Base-by-base conservation (phyloP, 2,329 filamentous ascomycete genomes). In the Hypoxylon sp. region DNA sequence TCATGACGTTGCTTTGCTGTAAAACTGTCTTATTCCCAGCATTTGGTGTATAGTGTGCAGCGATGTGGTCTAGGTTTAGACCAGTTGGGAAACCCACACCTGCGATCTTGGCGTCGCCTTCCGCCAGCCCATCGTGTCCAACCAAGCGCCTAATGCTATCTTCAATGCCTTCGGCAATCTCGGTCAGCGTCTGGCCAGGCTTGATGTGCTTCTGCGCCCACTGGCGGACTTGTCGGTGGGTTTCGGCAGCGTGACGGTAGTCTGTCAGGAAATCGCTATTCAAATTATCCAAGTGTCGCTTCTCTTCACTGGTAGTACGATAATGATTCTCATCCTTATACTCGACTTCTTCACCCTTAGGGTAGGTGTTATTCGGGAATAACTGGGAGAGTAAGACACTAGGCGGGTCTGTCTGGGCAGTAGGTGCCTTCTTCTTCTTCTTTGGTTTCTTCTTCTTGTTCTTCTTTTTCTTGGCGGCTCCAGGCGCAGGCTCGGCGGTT, bases 71-170 rank as follows among this genome's bases (percentile, higher is more conserved):
- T 73, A 96, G 85, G 78, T 91, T 94, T 60, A 97, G 83, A 57
- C 94, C 94, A 22, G 91, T 94, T 4, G 94, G 94, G 82, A 97
- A 97, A 3, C 92, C 94, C 87, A 97, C 93, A 61, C 94, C 93
- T 33, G 90, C 93, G 75, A 90, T 88, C 70, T 94, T 82, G 59
- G 90, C 90, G 75, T 97, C 93, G 4, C 94, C 94, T 74, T 94
- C 91, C 68, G 91, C 86, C 47, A 96, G 81, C 6, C 93, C 94
- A 72, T 87, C 84, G 78, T 97, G 92, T 5, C 92, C 93, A 2
- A 91, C 91, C 70, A 97, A 81, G 33, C 91, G 88, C 70, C 93
- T 88, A 37, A 96, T 92, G 56, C 92, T 88, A 78, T 95, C 89
- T 80, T 97, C 94, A 74, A 97, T 97, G n/a, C 90, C 91, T 78